Base-by-base conservation (phyloP, 148 eudicot genomes). In the Vaccinium macrocarpon region DNA sequence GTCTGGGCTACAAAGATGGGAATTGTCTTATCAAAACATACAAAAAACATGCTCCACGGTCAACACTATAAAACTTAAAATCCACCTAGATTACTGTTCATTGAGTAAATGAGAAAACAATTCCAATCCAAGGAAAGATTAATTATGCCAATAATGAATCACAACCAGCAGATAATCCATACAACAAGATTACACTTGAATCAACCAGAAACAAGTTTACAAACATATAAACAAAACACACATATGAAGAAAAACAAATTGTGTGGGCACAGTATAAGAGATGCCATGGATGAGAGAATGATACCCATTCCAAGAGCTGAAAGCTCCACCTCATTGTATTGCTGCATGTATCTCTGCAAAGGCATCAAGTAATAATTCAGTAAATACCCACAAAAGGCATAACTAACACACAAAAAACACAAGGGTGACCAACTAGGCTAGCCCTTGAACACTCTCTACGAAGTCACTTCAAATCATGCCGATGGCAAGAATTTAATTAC, bases 271-370 rank as follows among this genome's bases (percentile, higher is more conserved):
- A 18, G 70, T 11, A 18, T 35, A 49, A 64, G 46, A 49, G 50
- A 49, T 6, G n/a, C 7, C 55, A 70, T 42, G 35, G 61, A 25
- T 70, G 13, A 82, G 62, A 42, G 62, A 25, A 59, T 10, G 7
- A 61, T 59, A 80, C 82, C 82, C 82, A 80, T 80, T 42, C 82
- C 82, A 38, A 80, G 82, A 42, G 81, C 81, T 38, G 81, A 79
- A 79, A 79, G 81, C 81, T 79, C 81, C 81, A 79, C 81, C 68
- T 55, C 81, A 79, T 79, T 79, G 81, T 55, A 32, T 16, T 79
- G 81, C 50, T 79, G 81, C 81, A 79, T 79, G 71, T 80, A 80
- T 42, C 82, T 80, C 82, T 80, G 72, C 82, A 61, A 80, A 55
- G 12, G 14, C 81, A 79, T 25, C n/a, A 78, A 51, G 15, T 32